A percentile compares a stretch with the other conserved stretches of the same genome.
Evolutionary conservation across 306 rosid genomes (phyloP).

Genomic region (Glycyrrhiza uralensis): DNA sequence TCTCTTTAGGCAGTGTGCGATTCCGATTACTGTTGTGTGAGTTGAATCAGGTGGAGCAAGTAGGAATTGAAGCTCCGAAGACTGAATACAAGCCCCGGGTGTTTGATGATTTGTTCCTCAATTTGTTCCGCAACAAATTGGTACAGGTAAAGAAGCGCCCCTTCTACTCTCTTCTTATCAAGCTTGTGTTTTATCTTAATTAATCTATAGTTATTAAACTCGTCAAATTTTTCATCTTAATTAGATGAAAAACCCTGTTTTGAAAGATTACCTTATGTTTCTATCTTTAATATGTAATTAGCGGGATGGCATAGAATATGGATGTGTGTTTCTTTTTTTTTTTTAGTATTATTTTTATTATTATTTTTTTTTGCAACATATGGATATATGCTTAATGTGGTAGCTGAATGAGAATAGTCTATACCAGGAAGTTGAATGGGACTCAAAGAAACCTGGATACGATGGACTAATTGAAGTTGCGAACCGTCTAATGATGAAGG

Average conservation of each 20-base stretch:
- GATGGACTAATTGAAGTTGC: constrained; percentile 87
- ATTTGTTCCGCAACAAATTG: constrained; percentile 74
- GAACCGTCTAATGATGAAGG: constrained; percentile 63
- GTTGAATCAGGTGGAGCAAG: constrained; percentile 41
- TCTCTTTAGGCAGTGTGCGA: not conserved
- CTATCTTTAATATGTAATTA: not conserved
- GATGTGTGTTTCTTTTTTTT: not conserved
- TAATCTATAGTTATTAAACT: no score
- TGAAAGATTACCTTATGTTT: not conserved
- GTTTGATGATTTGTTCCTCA: constrained; percentile 70
- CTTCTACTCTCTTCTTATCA: not conserved
- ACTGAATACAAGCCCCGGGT: constrained; percentile 52
- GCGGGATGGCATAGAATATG: not conserved
- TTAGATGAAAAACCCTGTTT: not conserved
- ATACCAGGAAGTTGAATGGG: constrained; percentile 81
- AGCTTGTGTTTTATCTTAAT: no score
- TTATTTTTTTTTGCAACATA: not conserved
- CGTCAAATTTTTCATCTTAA: not conserved
- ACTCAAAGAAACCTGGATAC: constrained; percentile 71
- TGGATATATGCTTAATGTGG: not conserved
- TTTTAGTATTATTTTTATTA: not conserved
- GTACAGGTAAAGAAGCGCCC: constrained; percentile 42
- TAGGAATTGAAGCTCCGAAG: constrained; percentile 28
- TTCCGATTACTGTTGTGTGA: not conserved
- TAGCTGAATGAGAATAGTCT: not conserved